These are phyloP conservation scores for Lachancea nothofagi DNA, from an alignment of 805 yeast species.

Conservation along the genomic window DNA sequence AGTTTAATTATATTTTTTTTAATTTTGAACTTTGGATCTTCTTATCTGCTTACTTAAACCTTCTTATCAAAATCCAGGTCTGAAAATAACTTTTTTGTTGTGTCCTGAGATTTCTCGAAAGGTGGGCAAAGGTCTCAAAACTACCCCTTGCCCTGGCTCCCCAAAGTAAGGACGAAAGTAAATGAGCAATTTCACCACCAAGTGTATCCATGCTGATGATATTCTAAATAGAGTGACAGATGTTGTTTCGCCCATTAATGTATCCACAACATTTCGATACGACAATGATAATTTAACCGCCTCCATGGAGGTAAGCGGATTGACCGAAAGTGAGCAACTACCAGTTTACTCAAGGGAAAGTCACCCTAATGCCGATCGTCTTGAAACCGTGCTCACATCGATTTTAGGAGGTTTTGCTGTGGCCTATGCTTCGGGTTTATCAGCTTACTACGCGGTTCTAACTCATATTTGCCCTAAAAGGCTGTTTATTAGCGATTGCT, in stretches of 20 bases:
- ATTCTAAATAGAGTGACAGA: constrained; percentile 49
- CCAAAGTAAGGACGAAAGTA: too few species aligned
- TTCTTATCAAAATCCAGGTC: too few species aligned
- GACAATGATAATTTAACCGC: constrained; percentile 47
- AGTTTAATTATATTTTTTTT: too few species aligned
- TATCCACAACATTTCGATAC: constrained; percentile 74
- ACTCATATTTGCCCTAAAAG: constrained; percentile 66
- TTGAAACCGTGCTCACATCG: constrained; percentile 58
- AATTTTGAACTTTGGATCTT: too few species aligned
- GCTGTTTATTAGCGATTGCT: constrained; percentile 71
- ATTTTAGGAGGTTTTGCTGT: constrained; percentile 62
- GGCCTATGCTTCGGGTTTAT: constrained; percentile 69
- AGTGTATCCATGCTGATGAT: constrained; percentile 70
- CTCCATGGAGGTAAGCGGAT: constrained; percentile 36
- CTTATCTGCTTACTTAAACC: too few species aligned
- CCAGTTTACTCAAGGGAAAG: constrained; percentile 65
- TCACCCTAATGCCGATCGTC: constrained; percentile 66
- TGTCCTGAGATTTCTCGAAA: too few species aligned
- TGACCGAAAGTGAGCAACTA: constrained; percentile 31
- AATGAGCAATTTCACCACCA: constrained; percentile 31
- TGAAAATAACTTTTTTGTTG: too few species aligned
- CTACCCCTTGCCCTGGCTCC: too few species aligned
- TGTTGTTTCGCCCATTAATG: constrained; percentile 74
- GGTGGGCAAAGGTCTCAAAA: too few species aligned
- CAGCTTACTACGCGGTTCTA: constrained; percentile 75